Evolutionary conservation across 208 protist species (phyloP), one percentile per base, ranked within the genome.

Genomic region (Blastocrithidia nonstop): DNA sequence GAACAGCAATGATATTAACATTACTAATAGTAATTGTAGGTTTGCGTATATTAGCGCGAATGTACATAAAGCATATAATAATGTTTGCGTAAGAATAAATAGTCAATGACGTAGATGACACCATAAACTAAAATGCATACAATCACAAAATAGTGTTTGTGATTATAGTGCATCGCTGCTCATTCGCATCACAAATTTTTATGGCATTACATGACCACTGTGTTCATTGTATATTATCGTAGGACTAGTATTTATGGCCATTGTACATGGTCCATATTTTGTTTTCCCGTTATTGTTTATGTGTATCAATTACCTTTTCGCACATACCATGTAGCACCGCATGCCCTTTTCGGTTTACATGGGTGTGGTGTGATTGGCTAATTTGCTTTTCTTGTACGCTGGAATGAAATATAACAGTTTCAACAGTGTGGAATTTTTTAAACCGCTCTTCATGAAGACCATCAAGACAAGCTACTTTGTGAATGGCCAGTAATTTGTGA

Each of bases 311-410:
- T 77, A 70, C 55, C 37, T 57, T 23, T 28, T 61, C 44, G 50
- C 71, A 42, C 16, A 42, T n/a, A 21, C 44, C 56, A 64, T 74
- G 61, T 63, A 51, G 39, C 46, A 54, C 17, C 49, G 25, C 68
- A 75, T 59, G 54, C 36, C 60, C 16, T 64, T 64, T 52, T 45
- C 54, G 42, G 15, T 62, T 20, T 73, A 67, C 53, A 66, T 71
- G 62, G 16, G 44, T 15, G 36, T 65, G 44, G 73, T 77, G 73
- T 82, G 73, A 69, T 8, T 19, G 32, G 29, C 24, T 22, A 61
- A 78, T 54, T 44, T 74, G 36, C 25, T 19, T 7, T 13, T 72
- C 15, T 48, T 77, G 21, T 65, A 69, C 57, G n/a, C 56, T 28
- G 57, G 45, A 45, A 50, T 54, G 39, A 26, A 45, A 16, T 42